Conservation (phyloP, 306 rosid genomes). For the Ormosia semicastrata region DNA sequence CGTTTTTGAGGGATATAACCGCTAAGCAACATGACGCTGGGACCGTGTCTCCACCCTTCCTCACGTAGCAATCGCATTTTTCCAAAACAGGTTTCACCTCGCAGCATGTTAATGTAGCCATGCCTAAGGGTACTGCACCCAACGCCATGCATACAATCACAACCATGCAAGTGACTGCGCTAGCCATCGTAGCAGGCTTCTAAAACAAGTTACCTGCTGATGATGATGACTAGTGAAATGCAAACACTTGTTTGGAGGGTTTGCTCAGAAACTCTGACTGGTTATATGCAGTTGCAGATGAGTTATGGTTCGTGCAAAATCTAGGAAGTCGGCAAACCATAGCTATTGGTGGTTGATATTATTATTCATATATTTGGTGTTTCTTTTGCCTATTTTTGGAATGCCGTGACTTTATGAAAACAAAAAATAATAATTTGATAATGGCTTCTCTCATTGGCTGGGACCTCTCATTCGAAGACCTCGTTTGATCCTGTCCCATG, state of each 20-base stretch:
- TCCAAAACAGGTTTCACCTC: neutral
- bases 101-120: conserved; percentile 26
- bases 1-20: neutral
- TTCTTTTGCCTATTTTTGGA: neutral
- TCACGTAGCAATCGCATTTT: conserved; percentile 21
- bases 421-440: too few species aligned
- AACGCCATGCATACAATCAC: conserved; percentile 3
- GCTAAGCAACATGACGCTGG: conserved; percentile 30
- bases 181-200: conserved; percentile 1
- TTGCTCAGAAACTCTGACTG: neutral
- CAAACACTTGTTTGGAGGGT: neutral
- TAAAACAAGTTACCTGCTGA: too few species aligned
- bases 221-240: neutral
- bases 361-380: neutral
- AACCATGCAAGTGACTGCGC: neutral
- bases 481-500: too few species aligned
- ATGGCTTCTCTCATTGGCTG: too few species aligned
- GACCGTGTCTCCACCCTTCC: neutral
- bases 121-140: neutral
- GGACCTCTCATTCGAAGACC: too few species aligned
- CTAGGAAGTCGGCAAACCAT: neutral
- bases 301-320: neutral
- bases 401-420: neutral
- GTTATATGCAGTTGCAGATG: neutral
- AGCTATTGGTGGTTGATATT: neutral